Conservation (phyloP, 257 asterid species). For the Solanum etuberosum region DNA sequence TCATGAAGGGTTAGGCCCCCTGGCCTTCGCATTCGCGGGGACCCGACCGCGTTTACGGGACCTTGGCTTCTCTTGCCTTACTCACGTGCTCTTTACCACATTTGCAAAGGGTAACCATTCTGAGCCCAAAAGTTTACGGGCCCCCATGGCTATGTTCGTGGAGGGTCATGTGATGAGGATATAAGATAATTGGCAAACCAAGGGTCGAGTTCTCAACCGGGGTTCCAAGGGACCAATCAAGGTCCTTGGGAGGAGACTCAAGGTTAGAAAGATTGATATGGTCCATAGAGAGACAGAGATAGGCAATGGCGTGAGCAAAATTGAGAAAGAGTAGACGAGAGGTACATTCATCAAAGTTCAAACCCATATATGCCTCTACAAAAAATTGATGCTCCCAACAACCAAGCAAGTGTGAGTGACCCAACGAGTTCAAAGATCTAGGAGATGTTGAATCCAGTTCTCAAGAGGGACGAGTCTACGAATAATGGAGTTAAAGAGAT, state of each 20-base stretch:
- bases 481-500: not conserved
- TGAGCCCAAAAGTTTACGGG: too few species aligned
- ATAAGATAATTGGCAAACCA: not conserved
- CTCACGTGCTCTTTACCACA: not conserved
- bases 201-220: not conserved
- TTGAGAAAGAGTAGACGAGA: not conserved
- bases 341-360: not conserved
- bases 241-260: not conserved
- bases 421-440: not conserved
- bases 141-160: too few species aligned
- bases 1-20: not conserved
- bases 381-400: not conserved
- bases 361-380: not conserved
- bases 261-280: not conserved
- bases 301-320: not conserved
- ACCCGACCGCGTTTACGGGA: too few species aligned
- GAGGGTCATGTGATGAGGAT: not conserved
- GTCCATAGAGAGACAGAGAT: too few species aligned
- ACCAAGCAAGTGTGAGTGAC: not conserved
- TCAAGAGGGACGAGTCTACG: not conserved
- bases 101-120: too few species aligned
- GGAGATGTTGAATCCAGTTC: not conserved
- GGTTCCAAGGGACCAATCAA: not conserved
- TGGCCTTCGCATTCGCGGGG: not conserved
- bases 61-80: not conserved